These are phyloP conservation scores for Brasilioporus rufonigricans DNA, from an alignment of 768 basidiomycete genomes.

Conservation along the genomic window DNA sequence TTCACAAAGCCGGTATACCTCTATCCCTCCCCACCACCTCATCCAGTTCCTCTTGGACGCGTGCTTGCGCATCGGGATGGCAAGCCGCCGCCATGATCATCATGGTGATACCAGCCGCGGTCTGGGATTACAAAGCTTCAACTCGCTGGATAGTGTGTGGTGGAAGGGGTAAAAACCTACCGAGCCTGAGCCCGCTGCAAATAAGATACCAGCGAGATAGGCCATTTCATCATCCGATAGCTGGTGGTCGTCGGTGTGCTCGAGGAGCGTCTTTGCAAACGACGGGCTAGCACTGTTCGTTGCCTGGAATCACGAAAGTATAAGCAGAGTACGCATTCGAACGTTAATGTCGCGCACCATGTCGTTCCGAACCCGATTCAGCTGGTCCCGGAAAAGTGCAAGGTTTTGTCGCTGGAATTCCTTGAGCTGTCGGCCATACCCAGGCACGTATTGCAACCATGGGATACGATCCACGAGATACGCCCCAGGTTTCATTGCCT, in stretches of 20 bases:
- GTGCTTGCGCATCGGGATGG: not conserved
- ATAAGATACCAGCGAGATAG: constrained; percentile 58
- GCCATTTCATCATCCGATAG: constrained; percentile 53
- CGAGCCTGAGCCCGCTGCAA: constrained; percentile 50
- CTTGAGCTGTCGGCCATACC: not conserved
- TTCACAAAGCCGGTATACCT: not conserved
- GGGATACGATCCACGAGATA: not conserved
- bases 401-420: not conserved
- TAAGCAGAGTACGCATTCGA: not conserved
- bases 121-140: no score
- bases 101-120: not conserved
- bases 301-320: constrained; percentile 2
- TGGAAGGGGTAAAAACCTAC: no score
- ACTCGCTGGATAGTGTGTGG: no score
- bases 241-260: constrained; percentile 43
- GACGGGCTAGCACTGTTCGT: constrained; percentile 17
- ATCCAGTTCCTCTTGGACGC: not conserved
- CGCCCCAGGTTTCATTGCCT: not conserved
- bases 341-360: not conserved
- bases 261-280: constrained; percentile 53
- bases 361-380: not conserved
- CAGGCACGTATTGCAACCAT: not conserved
- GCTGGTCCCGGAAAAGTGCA: not conserved
- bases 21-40: not conserved
- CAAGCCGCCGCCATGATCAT: not conserved